Base-by-base conservation (phyloP, 352 stramenopile genomes). In the Phytopythium montanum region DNA sequence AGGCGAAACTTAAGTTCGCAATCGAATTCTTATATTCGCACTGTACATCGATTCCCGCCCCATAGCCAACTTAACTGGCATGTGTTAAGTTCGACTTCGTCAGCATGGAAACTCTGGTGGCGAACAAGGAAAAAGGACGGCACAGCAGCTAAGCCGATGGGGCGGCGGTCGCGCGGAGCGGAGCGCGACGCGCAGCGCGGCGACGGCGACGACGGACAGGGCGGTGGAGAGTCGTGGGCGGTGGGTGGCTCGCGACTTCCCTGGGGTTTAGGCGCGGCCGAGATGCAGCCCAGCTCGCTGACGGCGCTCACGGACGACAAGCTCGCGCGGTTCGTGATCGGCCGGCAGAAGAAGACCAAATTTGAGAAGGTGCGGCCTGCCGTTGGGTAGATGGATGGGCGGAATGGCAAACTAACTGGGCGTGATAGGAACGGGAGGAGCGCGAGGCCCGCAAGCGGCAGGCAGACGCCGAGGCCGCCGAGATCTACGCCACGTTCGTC, bases 401-500 rank as follows among this genome's bases (percentile, higher is more conserved):
- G 2, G 31, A 7, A 2, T 3, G 31, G 23, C 13, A 26, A 10
- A 51, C 26, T 28, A 18, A 51, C 39, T 23, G 19, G 33, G 38
- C 29, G 31, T 69, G 49, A 26, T 33, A 90, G 79, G 84, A 92
- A 28, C 66, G 76, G 52, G 84, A 94, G 69, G 78, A 92, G 54
- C 80, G 85, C 3, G 90, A 96, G 65, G 68, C 73, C 8, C 91
- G 88, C 61, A 95, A 95, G 74, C 74, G 81, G 45, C 75, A 87
- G 46, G 90, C 88, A 0, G 90, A 97, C 41, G 85, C 72, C 26
- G 90, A 97, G 65, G 88, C 87, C 7, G 85, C 87, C 31, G 82
- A 85, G 65, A 91, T 96, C 59, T 96, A 96, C 69, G 79, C 92
- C 54, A 85, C 74, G 54, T 97, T 97, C 69, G 88, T 96, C 34